Conservation (phyloP, 2,329 filamentous ascomycete species). For the Xylariales sp. region DNA sequence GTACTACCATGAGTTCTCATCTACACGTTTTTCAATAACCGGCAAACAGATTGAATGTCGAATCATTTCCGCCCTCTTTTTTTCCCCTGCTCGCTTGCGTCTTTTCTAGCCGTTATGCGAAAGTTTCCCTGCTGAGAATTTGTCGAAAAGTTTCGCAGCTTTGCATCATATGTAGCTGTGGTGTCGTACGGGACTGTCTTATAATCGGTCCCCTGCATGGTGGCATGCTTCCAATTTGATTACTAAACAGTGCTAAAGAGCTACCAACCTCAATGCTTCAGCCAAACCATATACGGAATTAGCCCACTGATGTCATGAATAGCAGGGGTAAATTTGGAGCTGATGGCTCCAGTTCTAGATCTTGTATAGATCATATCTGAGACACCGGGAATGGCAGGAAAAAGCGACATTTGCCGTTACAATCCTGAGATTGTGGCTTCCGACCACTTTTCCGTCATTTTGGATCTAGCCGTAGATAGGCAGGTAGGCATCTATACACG, state of each 20-base stretch:
- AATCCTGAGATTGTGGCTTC: conserved; percentile 7
- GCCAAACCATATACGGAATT: conserved; percentile 7
- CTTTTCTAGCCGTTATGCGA: not conserved
- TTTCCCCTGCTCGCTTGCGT: not conserved
- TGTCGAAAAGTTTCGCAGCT: not conserved
- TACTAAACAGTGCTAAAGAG: conserved; percentile 18
- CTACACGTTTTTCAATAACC: not conserved
- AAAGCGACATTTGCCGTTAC: conserved; percentile 11
- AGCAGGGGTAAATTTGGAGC: not conserved
- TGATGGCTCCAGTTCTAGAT: conserved; percentile 2
- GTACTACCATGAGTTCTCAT: not conserved
- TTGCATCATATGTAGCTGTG: not conserved
- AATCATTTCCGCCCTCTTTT: not conserved
- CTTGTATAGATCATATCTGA: not conserved
- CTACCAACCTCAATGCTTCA: not conserved
- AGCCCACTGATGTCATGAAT: conserved; percentile 20
- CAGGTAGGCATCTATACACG: conserved; percentile 7
- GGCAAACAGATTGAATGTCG: not conserved
- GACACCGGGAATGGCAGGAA: conserved; percentile 10
- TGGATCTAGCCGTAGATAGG: conserved; percentile 11
- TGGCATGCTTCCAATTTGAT: conserved; percentile 17
- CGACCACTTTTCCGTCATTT: conserved; percentile 15
- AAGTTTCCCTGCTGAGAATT: not conserved
- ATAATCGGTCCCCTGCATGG: conserved; percentile 24
- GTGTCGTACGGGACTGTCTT: conserved; percentile 21